Evolutionary conservation across 1,284 basidiomycete genomes (phyloP), one percentile per base, ranked within the genome.

Genomic region (Paramarasmius palmivorus): DNA sequence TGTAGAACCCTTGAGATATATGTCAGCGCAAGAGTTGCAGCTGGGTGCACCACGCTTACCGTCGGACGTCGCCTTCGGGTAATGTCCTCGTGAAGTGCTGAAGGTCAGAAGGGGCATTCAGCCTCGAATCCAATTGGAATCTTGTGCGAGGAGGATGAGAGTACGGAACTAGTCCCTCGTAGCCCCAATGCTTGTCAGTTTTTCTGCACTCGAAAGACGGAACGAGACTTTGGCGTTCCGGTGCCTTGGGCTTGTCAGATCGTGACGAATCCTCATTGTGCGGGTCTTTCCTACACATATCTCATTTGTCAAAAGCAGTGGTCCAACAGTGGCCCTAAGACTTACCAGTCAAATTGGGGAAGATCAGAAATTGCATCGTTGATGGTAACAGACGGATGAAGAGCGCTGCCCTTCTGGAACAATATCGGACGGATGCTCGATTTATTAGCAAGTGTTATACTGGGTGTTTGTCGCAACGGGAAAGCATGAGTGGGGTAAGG

Each of bases 321-420:
- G 6, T 32, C 29, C 29, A 32, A 6, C 29, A 32, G 29, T 6
- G 29, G 6, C 29, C 29, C 29, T n/a, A n/a, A n/a, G n/a, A 52
- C 74, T 20, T 63, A 88, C 88, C 88, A 90, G 55, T 91, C 83
- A 63, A 84, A 91, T 7, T 65, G 73, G 2, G 79, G 82, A 14
- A 91, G 71, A 63, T 91, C 88, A 2, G 73, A 71, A 48, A 90
- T 89, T 0, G 89, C 86, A 62, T 90, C 86, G 15, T 78, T 73
- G 41, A 90, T 76, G 1, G 81, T 79, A 8, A 89, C 78, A 57
- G 72, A 73, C 3, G 69, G 71, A 64, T 82, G 78, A 0, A 77
- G 76, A 2, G 82, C 81, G 1, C 71, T 74, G 0, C 85, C 84
- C 23, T 61, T 57, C 9, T 65, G 57, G 1, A 73, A 73, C 5